A percentile compares a stretch with the other conserved stretches of the same genome.
phyloP scores from a whole-genome alignment of 257 asterid genomes.

The Solanum stenotomum region DNA sequence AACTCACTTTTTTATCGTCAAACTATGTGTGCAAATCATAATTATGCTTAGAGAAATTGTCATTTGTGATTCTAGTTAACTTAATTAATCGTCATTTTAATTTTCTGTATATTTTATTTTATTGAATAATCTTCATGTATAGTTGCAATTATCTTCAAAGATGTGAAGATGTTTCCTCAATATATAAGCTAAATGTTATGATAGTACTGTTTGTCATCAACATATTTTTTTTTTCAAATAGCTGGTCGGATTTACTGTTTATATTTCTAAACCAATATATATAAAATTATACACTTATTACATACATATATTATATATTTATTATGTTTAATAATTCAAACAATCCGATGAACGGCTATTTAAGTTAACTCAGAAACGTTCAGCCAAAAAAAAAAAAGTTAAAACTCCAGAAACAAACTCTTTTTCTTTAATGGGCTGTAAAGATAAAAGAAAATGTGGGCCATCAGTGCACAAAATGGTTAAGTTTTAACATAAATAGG shows the following conservation, averaged over 20 bases:
- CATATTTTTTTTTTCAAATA: not conserved
- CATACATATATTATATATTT: no score
- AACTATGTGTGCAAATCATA: constrained; percentile 25
- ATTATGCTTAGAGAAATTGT: not conserved
- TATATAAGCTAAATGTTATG: not conserved
- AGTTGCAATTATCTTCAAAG: not conserved
- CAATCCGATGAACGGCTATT: no score
- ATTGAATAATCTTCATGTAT: not conserved
- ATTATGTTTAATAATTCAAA: no score
- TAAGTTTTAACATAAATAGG: no score
- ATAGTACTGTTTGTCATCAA: not conserved
- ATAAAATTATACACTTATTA: no score
- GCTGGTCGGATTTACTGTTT: not conserved
- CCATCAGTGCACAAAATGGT: no score
- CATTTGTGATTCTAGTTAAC: not conserved
- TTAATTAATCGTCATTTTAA: not conserved
- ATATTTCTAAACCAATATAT: no score
- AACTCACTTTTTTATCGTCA: constrained; percentile 19
- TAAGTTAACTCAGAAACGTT: no score
- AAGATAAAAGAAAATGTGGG: no score
- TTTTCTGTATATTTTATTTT: not conserved
- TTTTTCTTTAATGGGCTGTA: no score
- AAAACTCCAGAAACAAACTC: no score
- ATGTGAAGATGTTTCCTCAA: not conserved
- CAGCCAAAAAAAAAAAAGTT: no score